Evolutionary conservation across 495 filamentous ascomycete species (phyloP).

Genomic region (Xylaria castorea): DNA sequence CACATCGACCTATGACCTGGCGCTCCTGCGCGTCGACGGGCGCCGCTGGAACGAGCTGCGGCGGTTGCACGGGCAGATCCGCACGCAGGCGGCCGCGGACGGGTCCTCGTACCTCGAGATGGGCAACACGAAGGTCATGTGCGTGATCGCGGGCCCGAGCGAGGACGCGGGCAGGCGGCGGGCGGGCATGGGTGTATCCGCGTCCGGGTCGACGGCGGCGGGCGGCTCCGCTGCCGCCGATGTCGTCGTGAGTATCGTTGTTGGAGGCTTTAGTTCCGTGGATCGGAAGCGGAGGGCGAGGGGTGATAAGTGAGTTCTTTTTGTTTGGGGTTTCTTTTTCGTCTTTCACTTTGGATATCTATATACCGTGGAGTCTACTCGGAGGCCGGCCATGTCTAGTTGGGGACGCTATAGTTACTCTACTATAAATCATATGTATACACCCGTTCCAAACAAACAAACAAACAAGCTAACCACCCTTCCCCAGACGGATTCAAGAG

Average conservation of each 20-base stretch:
- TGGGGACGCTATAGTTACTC: too few species aligned
- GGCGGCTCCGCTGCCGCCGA: slow-evolving; percentile 57
- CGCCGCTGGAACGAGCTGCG: slow-evolving; percentile 98
- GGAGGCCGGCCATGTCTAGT: too few species aligned
- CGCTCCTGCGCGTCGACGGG: slow-evolving; percentile 88
- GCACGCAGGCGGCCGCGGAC: slow-evolving; percentile 87
- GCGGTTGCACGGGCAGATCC: slow-evolving; percentile 85
- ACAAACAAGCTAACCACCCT: not conserved
- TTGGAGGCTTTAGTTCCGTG: slow-evolving; percentile 86
- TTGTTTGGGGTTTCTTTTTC: slow-evolving; percentile 6
- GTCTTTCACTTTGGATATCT: too few species aligned
- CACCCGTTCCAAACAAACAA: not conserved
- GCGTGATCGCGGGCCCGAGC: slow-evolving; percentile 82
- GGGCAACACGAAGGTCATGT: slow-evolving; percentile 96
- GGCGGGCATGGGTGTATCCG: slow-evolving; percentile 43
- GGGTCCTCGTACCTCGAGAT: slow-evolving; percentile 90
- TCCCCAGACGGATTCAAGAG: slow-evolving; percentile 75
- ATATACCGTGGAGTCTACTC: too few species aligned
- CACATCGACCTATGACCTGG: slow-evolving; percentile 83
- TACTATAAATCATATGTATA: too few species aligned
- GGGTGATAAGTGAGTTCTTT: slow-evolving; percentile 75
- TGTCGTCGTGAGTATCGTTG: slow-evolving; percentile 80
- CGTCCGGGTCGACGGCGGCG: slow-evolving; percentile 53
- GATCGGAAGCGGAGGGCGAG: slow-evolving; percentile 78
- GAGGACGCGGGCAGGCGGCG: slow-evolving; percentile 60